Conservation (phyloP, 441 rosid species). For the Adansonia madagascariensis region DNA sequence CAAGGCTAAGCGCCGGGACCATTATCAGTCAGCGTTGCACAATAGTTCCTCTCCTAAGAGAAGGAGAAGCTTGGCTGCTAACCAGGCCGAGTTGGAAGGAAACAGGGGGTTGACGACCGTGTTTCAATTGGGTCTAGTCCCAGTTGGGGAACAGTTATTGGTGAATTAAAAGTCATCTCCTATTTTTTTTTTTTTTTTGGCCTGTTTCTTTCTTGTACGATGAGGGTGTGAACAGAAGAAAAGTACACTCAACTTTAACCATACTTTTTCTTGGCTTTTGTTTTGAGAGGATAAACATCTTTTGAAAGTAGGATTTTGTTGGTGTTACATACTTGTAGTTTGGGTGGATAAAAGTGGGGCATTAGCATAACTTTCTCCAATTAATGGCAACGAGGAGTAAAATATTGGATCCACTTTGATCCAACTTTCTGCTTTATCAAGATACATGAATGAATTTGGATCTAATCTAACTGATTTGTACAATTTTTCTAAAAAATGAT, state of each 20-base stretch:
- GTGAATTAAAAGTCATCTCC: slow-evolving; percentile 25
- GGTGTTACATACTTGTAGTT: neutral
- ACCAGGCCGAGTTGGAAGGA: slow-evolving; percentile 21
- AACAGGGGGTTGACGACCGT: slow-evolving; percentile 4
- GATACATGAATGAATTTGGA: too few relatives aligned
- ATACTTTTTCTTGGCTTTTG: neutral
- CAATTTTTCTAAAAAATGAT: too few relatives aligned
- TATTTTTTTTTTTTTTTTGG: neutral
- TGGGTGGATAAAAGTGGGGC: slow-evolving; percentile 7
- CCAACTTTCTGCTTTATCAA: neutral
- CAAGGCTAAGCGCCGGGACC: slow-evolving; percentile 34
- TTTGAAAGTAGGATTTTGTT: too few relatives aligned
- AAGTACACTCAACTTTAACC: neutral
- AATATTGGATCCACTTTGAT: neutral
- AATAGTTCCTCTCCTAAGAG: slow-evolving; percentile 22
- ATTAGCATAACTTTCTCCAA: neutral
- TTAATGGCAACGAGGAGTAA: too few relatives aligned
- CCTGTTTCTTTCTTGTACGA: neutral
- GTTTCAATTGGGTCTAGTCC: slow-evolving; percentile 20
- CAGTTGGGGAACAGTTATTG: slow-evolving; percentile 39
- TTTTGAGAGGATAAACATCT: neutral
- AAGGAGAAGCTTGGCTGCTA: slow-evolving; percentile 24
- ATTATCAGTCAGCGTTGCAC: neutral
- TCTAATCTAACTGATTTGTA: too few relatives aligned
- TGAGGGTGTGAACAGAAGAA: neutral